phyloP scores from a whole-genome alignment of 169 alveolate species.

The Babesia divergens region DNA sequence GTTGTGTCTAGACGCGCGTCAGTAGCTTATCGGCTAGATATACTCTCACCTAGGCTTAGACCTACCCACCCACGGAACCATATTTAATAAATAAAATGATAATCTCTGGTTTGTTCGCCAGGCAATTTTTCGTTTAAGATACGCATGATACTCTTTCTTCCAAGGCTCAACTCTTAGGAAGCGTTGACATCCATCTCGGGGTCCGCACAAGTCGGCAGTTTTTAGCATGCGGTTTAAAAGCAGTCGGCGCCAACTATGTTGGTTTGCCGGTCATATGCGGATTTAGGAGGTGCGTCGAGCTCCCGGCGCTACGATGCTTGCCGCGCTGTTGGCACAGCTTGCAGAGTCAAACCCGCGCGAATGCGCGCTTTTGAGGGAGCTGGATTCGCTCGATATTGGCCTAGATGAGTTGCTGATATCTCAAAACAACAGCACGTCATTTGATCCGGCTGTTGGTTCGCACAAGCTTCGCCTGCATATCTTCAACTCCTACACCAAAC shows the following conservation, averaged over 20 bases:
- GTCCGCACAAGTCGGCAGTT: no score
- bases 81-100: no score
- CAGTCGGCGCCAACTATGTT: not conserved
- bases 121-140: no score
- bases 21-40: no score
- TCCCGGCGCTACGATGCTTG: conserved; percentile 23
- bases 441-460: not conserved
- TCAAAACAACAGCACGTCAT: conserved; percentile 11
- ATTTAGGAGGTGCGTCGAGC: not conserved
- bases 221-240: no score
- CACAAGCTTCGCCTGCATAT: conserved; percentile 13
- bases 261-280: not conserved
- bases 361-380: conserved; percentile 16
- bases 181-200: no score
- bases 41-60: no score
- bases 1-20: no score
- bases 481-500: conserved; percentile 33
- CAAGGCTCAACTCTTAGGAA: no score
- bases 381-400: conserved; percentile 11
- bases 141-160: no score
- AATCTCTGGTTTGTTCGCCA: no score
- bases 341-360: conserved; percentile 34
- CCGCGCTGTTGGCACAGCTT: conserved; percentile 12
- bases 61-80: no score
- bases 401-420: conserved; percentile 16